phyloP scores from a whole-genome alignment of 805 yeast genomes.

The Candida jianshihensis region DNA sequence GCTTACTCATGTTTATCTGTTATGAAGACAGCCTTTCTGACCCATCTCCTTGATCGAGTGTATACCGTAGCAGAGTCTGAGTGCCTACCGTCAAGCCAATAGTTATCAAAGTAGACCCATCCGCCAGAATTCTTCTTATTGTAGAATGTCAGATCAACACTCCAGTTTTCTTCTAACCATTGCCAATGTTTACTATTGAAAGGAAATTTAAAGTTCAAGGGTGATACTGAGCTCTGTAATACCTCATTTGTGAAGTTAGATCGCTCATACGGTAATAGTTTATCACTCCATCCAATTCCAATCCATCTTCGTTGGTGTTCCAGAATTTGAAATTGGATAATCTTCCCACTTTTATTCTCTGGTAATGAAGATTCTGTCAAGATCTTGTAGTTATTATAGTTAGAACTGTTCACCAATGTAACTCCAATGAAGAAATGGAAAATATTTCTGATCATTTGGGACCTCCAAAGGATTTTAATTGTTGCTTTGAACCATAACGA shows the following conservation, averaged over 20 bases:
- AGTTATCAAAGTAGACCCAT: slow-evolving; percentile 48
- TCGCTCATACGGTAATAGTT: slow-evolving; percentile 46
- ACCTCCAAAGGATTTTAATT: slow-evolving; percentile 40
- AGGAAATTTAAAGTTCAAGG: slow-evolving; percentile 41
- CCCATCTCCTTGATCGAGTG: slow-evolving; percentile 48
- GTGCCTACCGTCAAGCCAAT: slow-evolving; percentile 37
- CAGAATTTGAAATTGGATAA: slow-evolving; percentile 41
- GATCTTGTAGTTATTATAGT: slow-evolving; percentile 26
- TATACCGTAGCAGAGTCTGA: slow-evolving; percentile 42
- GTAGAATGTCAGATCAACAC: slow-evolving; percentile 34
- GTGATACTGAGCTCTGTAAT: slow-evolving; percentile 22
- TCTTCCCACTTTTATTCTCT: slow-evolving; percentile 38
- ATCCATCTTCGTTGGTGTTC: slow-evolving; percentile 60
- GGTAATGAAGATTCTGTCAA: slow-evolving; percentile 31
- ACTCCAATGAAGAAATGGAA: slow-evolving; percentile 34
- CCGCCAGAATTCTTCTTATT: slow-evolving; percentile 34
- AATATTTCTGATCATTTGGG: slow-evolving; percentile 31
- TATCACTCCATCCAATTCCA: slow-evolving; percentile 52
- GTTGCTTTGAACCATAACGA: slow-evolving; percentile 39
- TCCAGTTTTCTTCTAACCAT: slow-evolving; percentile 53
- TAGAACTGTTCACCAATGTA: slow-evolving; percentile 5
- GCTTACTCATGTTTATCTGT: background rate
- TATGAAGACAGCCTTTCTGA: slow-evolving; percentile 33
- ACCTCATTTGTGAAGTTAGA: slow-evolving; percentile 39
- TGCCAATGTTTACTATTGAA: slow-evolving; percentile 40